These are phyloP conservation scores for Pichia sp. DNA, from an alignment of 1,139 yeast species.

Conservation along the genomic window DNA sequence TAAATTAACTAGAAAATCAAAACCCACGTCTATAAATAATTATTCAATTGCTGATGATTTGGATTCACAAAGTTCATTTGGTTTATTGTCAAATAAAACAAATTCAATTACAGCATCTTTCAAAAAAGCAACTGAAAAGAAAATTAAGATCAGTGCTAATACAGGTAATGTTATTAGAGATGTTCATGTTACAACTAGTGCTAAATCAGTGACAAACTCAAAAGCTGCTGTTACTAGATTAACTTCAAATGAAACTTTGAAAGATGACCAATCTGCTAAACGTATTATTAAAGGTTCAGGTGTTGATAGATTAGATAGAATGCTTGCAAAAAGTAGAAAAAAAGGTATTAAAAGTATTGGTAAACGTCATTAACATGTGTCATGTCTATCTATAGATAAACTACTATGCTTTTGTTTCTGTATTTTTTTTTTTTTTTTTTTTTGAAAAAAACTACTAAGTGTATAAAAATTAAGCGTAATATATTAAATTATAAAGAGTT, in stretches of 20 bases:
- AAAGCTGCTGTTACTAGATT: conserved; percentile 27
- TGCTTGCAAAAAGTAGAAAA: conserved; percentile 19
- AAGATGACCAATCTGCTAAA: neutral
- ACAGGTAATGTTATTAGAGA: conserved; percentile 26
- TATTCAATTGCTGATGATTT: conserved; percentile 6
- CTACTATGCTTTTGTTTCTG: no score
- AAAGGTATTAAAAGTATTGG: conserved; percentile 16
- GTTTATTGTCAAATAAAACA: conserved; percentile 16
- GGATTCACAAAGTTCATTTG: conserved; percentile 8
- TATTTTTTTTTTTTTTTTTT: no score
- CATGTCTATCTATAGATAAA: no score
- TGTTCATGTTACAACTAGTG: conserved; percentile 27
- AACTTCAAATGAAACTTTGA: conserved; percentile 5
- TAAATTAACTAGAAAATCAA: conserved; percentile 12
- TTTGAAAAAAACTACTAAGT: neutral
- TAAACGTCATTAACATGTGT: conserved; percentile 4
- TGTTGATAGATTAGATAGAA: conserved; percentile 21
- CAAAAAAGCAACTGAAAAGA: conserved; percentile 14
- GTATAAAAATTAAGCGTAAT: no score
- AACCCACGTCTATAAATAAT: neutral
- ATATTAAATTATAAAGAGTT: no score
- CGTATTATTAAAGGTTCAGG: conserved; percentile 17
- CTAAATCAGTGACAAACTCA: conserved; percentile 21
- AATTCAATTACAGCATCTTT: conserved; percentile 22
- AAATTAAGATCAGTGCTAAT: conserved; percentile 20